These are phyloP conservation scores for Coprinopsis sp. DNA, from an alignment of 768 basidiomycete species.

Conservation along the genomic window DNA sequence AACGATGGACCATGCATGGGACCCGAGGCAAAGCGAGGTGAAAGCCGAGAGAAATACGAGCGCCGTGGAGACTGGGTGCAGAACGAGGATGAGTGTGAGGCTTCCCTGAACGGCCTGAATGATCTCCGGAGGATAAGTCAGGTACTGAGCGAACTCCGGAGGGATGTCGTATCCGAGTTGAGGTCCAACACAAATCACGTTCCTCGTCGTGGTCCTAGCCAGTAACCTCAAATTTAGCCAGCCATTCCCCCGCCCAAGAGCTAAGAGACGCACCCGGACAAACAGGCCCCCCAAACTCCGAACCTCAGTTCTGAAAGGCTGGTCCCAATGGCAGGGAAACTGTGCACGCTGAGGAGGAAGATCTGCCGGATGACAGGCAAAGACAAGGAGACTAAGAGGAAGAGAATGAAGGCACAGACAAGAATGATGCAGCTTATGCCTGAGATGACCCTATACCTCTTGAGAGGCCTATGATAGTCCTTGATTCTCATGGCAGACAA, in stretches of 20 bases:
- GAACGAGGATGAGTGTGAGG: conserved; percentile 52
- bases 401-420: conserved; percentile 61
- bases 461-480: conserved; percentile 38
- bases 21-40: conserved; percentile 54
- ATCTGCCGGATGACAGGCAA: conserved; percentile 69
- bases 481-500: conserved; percentile 10
- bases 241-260: no score
- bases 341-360: conserved; percentile 49
- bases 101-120: conserved; percentile 44
- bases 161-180: conserved; percentile 68
- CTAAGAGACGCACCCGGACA: conserved; percentile 38
- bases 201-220: conserved; percentile 26
- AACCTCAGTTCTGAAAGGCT: conserved; percentile 61
- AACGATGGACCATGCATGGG: conserved; percentile 50
- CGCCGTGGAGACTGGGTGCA: conserved; percentile 64
- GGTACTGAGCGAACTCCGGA: conserved; percentile 30
- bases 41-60: conserved; percentile 51
- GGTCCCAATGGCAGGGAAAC: conserved; percentile 39
- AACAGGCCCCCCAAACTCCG: conserved; percentile 84
- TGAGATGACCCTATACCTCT: conserved; percentile 44
- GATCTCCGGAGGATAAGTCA: conserved; percentile 42
- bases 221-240: no score
- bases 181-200: conserved; percentile 55
- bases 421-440: conserved; percentile 45
- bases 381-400: conserved; percentile 72